Evolutionary conservation across 1,284 basidiomycete species (phyloP).

Genomic region (Lentinula novae-zelandiae): DNA sequence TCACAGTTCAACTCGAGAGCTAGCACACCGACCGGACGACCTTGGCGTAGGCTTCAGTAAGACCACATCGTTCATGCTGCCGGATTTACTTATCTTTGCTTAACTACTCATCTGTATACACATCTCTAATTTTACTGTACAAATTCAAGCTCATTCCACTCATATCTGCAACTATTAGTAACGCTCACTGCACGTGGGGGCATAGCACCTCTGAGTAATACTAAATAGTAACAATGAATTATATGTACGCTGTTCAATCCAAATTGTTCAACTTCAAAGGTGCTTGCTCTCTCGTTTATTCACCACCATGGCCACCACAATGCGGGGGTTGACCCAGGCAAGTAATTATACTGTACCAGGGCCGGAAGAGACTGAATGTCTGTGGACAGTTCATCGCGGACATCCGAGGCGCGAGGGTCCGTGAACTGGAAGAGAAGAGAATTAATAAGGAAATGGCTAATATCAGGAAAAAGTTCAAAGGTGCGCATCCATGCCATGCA

Average conservation of each 20-base stretch:
- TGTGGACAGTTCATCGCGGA: conserved; percentile 90
- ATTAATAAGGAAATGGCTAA: conserved; percentile 99
- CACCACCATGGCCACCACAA: conserved; percentile 70
- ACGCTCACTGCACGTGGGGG: not conserved
- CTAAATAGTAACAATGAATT: not conserved
- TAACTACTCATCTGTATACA: conserved; percentile 2
- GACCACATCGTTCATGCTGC: not conserved
- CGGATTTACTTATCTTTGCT: not conserved
- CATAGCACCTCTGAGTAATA: not conserved
- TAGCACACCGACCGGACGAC: conserved; percentile 57
- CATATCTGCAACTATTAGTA: not conserved
- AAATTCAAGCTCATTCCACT: not conserved
- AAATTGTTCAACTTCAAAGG: not conserved
- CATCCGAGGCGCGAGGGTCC: conserved; percentile 86
- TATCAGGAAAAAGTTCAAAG: conserved; percentile 98
- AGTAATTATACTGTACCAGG: conserved; percentile 17
- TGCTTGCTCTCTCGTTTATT: not conserved
- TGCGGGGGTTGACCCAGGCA: conserved; percentile 90
- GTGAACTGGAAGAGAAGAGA: conserved; percentile 92
- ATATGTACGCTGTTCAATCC: not conserved
- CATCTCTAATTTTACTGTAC: conserved; percentile 1
- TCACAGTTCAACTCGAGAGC: conserved; percentile 58
- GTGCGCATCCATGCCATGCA: conserved; percentile 32
- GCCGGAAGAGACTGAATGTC: not conserved
- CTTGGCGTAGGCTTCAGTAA: conserved; percentile 13